These are phyloP conservation scores for Hypoxylon trugodes DNA, from an alignment of 495 filamentous ascomycete genomes.

Conservation along the genomic window DNA sequence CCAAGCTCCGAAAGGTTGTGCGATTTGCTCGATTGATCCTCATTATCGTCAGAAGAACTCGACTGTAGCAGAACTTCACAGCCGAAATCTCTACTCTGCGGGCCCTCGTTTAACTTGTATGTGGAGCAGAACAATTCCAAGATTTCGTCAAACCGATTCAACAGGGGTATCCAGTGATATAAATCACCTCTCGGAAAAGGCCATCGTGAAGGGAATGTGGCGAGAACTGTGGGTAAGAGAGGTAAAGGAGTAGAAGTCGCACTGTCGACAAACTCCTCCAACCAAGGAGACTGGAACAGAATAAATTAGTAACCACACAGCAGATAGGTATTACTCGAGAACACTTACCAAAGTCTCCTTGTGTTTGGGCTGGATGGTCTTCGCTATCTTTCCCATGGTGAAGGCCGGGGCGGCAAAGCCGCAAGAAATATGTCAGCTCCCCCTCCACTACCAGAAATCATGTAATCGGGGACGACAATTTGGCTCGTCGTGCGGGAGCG, in stretches of 20 bases:
- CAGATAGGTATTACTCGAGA: constrained; percentile 7
- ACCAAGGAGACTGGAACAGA: constrained; percentile 77
- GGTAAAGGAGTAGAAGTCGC: constrained; percentile 74
- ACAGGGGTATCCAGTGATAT: constrained; percentile 95
- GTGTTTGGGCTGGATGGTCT: constrained; percentile 90
- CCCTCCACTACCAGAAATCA: constrained; percentile 58
- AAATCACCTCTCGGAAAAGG: constrained; percentile 96
- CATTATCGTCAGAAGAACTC: constrained; percentile 46
- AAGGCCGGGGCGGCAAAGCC: constrained; percentile 61
- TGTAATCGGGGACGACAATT: constrained; percentile 49
- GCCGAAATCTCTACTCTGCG: constrained; percentile 78
- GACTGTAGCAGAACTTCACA: constrained; percentile 67
- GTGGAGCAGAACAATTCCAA: constrained; percentile 81
- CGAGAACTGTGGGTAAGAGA: constrained; percentile 78
- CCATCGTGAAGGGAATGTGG: constrained; percentile 86
- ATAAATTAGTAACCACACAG: constrained; percentile 45
- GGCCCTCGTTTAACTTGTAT: constrained; percentile 82
- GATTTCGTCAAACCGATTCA: constrained; percentile 93
- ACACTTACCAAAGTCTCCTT: constrained; percentile 87
- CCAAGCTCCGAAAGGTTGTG: constrained; percentile 64
- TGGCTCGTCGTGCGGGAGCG: constrained; percentile 43
- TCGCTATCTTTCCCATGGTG: constrained; percentile 96
- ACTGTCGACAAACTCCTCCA: constrained; percentile 77
- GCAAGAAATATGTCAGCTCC: constrained; percentile 55
- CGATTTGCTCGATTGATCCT: constrained; percentile 51